Evolutionary conservation across 2,329 filamentous ascomycete genomes (phyloP).

Genomic region (Pleurostoma richardsiae): DNA sequence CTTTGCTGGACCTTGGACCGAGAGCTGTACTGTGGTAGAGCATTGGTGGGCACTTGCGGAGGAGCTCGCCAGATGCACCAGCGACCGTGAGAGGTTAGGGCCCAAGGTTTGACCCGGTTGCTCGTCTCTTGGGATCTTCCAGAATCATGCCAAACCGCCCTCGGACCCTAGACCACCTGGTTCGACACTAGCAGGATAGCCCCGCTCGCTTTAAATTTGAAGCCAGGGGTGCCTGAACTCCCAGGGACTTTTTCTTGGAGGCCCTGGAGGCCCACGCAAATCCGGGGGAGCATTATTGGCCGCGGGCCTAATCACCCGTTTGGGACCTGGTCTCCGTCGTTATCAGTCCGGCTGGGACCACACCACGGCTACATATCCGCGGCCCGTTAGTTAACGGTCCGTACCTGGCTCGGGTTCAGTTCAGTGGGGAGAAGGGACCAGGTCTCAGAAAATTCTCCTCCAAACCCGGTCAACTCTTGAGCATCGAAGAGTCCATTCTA

Average conservation of each 20-base stretch:
- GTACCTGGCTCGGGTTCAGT: not conserved
- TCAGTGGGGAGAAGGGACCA: not conserved
- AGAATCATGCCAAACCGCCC: not conserved
- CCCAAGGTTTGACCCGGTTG: too few relatives aligned
- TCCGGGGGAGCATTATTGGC: slow-evolving; percentile 8
- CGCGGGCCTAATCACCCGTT: slow-evolving; percentile 4
- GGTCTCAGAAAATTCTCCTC: not conserved
- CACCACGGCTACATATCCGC: slow-evolving; percentile 1
- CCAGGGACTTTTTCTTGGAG: too few relatives aligned
- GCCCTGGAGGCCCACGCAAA: slow-evolving; percentile 5
- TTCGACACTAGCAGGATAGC: not conserved
- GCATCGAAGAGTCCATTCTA: not conserved
- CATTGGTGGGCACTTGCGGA: too few relatives aligned
- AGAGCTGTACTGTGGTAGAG: too few relatives aligned
- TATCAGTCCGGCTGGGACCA: not conserved
- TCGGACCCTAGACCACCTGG: not conserved
- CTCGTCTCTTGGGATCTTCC: not conserved
- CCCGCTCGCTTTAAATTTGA: not conserved
- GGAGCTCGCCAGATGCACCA: too few relatives aligned
- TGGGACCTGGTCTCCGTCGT: not conserved
- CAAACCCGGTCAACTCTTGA: not conserved
- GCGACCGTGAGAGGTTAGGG: too few relatives aligned
- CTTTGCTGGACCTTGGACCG: too few relatives aligned
- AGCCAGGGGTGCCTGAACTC: not conserved
- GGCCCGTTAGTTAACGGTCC: slow-evolving; percentile 6